Base-by-base conservation (phyloP, 495 filamentous ascomycete species). In the Bombardia bombarda region DNA sequence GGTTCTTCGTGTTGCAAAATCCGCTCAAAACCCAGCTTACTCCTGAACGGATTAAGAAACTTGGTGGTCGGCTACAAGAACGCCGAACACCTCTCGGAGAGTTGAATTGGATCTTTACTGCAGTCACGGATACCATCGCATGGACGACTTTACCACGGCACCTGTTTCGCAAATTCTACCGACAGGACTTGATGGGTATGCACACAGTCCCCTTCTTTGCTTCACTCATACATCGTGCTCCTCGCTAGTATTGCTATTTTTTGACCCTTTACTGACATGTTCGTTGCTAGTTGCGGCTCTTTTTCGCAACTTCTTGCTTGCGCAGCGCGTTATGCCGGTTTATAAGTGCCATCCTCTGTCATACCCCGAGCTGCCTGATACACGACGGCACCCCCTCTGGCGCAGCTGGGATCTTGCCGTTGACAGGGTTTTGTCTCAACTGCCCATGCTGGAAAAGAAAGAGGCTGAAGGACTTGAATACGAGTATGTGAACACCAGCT, bases 91-190 rank as follows among this genome's bases (percentile, higher is more conserved):
- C 92, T 1, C 76, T 97, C 31, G 92, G 92, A 33, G 92, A 99
- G 63, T 66, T 99, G 3, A 97, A 97, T 58, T 99, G 92, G 92
- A 99, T 99, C 18, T 95, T 99, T 52, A 99, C 92, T 2, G 92
- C 92, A 12, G 96, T 99, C 44, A 99, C 92, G 2, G 92, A 99
- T 60, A 97, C 92, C 1, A 99, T 99, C 56, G 92, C 92, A 6
- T 99, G 92, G 92, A 97, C 95, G 36, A 87, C 83, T 3, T 66
- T 99, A 9, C 85, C 88, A 7, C 81, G 89, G 3, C 77, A 86
- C 13, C 66, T 95, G 14, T 99, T 99, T 64, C 90, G 93, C 66
- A 93, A 93, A 53, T 84, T 96, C 38, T 99, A 97, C 58, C 71
- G 92, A 8, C 92, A 99, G 55, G 92, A 99, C 59, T 70, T 99